Conservation (phyloP, 2,329 filamentous ascomycete genomes). For the Botryotinia globosa region DNA sequence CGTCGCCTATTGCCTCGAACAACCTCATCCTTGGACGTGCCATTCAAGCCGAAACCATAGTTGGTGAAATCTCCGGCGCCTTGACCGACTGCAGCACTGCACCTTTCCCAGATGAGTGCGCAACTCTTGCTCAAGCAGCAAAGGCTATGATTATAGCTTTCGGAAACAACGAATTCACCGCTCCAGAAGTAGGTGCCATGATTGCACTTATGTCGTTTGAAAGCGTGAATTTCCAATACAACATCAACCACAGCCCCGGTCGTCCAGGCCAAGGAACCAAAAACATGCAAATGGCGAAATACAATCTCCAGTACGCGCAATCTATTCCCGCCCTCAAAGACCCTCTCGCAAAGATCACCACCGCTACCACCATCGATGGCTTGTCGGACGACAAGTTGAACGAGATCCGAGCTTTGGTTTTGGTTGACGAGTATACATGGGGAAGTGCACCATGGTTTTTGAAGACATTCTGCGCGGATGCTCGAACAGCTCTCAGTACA, state of each 20-base stretch:
- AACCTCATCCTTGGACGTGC: background rate
- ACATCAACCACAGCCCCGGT: slow-evolving; percentile 53
- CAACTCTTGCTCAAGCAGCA: slow-evolving; percentile 43
- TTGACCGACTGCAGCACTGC: slow-evolving; percentile 44
- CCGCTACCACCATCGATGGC: slow-evolving; percentile 34
- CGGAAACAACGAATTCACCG: background rate
- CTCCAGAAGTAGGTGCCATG: slow-evolving; percentile 56
- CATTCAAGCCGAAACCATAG: background rate
- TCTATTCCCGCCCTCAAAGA: slow-evolving; percentile 45
- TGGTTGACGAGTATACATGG: slow-evolving; percentile 51
- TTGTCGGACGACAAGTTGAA: slow-evolving; percentile 32
- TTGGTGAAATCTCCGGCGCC: slow-evolving; percentile 47
- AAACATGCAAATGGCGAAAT: slow-evolving; percentile 60
- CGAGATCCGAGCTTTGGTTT: slow-evolving; percentile 50
- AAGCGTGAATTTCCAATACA: slow-evolving; percentile 59
- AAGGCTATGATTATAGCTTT: background rate
- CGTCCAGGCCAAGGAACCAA: slow-evolving; percentile 59
- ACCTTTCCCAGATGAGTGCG: slow-evolving; percentile 49
- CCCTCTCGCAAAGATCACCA: slow-evolving; percentile 36
- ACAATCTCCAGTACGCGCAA: slow-evolving; percentile 53
- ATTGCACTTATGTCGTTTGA: slow-evolving; percentile 61
- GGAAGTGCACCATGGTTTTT: slow-evolving; percentile 61
- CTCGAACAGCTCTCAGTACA: slow-evolving; percentile 44
- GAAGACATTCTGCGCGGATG: slow-evolving; percentile 50
- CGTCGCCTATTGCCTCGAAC: background rate